Evolutionary conservation across 495 filamentous ascomycete genomes (phyloP).

Genomic region (Glarea lozoyensis): DNA sequence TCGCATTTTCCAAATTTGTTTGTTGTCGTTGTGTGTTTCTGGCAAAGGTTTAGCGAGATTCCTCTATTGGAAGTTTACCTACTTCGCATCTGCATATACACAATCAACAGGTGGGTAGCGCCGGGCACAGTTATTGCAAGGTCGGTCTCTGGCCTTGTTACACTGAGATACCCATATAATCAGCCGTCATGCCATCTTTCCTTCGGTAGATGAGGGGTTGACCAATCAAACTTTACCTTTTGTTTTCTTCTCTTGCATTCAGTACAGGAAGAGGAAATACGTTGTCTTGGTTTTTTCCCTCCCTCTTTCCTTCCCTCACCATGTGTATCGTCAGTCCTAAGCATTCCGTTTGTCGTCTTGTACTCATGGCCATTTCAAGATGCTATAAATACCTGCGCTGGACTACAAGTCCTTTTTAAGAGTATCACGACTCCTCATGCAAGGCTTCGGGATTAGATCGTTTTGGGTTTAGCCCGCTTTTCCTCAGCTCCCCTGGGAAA

Average conservation of each 20-base stretch:
- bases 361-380: no score
- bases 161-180: slow-evolving; percentile 9
- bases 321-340: slow-evolving; percentile 14
- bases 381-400: no score
- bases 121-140: slow-evolving; percentile 16
- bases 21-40: background rate
- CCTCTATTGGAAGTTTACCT: background rate
- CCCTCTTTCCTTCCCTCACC: background rate
- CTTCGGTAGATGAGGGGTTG: background rate
- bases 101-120: slow-evolving; percentile 15
- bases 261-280: slow-evolving; percentile 14
- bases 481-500: no score
- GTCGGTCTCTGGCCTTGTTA: slow-evolving; percentile 16
- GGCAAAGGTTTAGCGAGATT: background rate
- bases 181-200: background rate
- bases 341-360: no score
- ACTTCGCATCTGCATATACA: slow-evolving; percentile 10
- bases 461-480: no score
- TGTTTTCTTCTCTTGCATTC: slow-evolving; percentile 16
- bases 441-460: no score
- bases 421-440: no score
- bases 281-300: slow-evolving; percentile 8
- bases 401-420: no score
- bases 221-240: slow-evolving; percentile 8
- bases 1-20: background rate